Evolutionary conservation across 2,329 filamentous ascomycete species (phyloP).

Genomic region (Cytospora leucostoma): DNA sequence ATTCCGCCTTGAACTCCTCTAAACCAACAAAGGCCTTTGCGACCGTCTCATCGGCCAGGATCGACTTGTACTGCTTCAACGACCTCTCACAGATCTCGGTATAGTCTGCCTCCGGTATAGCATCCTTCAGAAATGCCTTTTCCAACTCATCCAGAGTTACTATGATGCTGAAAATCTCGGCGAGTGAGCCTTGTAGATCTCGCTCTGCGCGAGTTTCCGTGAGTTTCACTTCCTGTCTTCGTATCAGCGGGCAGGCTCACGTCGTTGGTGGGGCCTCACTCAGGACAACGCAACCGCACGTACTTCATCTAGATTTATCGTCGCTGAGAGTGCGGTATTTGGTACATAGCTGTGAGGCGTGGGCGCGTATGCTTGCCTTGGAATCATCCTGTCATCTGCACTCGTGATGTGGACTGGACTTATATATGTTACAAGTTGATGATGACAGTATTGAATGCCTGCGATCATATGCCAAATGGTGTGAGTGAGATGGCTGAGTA

Average conservation of each 20-base stretch:
- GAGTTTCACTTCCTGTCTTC: constrained; percentile 81
- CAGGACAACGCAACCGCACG: constrained; percentile 24
- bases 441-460: not conserved
- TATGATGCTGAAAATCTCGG: constrained; percentile 97
- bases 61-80: constrained; percentile 95
- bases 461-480: not conserved
- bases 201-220: constrained; percentile 83
- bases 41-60: constrained; percentile 88
- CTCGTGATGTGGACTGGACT: not conserved
- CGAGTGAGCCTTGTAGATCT: constrained; percentile 92
- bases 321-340: constrained; percentile 77
- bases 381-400: constrained; percentile 45
- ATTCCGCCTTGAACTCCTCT: constrained; percentile 87
- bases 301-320: constrained; percentile 92
- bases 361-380: constrained; percentile 77
- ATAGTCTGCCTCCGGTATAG: constrained; percentile 87
- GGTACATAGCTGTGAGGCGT: constrained; percentile 91
- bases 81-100: constrained; percentile 94
- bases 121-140: constrained; percentile 95
- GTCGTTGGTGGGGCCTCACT: not conserved
- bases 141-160: constrained; percentile 93
- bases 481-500: not conserved
- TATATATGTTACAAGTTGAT: constrained; percentile 1
- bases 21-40: constrained; percentile 82
- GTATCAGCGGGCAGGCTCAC: constrained; percentile 18